Evolutionary conservation across 1,284 basidiomycete species (phyloP).

Genomic region (Paramarasmius palmivorus): DNA sequence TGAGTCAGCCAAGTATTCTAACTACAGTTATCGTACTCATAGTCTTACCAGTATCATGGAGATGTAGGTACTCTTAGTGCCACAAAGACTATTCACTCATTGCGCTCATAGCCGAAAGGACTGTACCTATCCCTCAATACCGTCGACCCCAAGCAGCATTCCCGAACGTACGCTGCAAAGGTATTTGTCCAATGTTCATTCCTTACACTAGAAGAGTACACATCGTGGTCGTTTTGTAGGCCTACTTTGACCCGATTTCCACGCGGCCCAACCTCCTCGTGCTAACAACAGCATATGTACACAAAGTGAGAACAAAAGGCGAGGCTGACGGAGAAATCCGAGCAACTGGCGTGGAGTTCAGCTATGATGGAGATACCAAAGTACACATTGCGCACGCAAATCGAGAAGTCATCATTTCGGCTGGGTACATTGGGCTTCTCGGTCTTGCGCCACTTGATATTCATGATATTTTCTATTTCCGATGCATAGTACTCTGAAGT

Average conservation of each 20-base stretch:
- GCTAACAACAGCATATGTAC: constrained; percentile 13
- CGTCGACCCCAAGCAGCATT: constrained; percentile 17
- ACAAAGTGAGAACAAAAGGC: constrained; percentile 5
- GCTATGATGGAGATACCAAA: not conserved
- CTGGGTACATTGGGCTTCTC: not conserved
- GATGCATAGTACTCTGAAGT: constrained; percentile 20
- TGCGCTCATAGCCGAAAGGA: constrained; percentile 17
- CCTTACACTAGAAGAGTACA: not conserved
- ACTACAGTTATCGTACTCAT: not conserved
- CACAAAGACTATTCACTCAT: not conserved
- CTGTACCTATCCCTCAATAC: constrained; percentile 11
- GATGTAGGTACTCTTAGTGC: constrained; percentile 1
- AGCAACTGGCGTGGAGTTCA: constrained; percentile 4
- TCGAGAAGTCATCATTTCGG: constrained; percentile 4
- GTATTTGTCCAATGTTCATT: constrained; percentile 5
- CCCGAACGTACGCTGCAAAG: constrained; percentile 18
- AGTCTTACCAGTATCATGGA: constrained; percentile 8
- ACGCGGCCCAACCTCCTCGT: constrained; percentile 16
- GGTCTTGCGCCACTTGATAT: not conserved
- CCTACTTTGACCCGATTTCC: constrained; percentile 12
- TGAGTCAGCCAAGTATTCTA: constrained; percentile 7
- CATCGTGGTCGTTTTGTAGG: not conserved
- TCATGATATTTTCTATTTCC: not conserved
- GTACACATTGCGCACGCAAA: not conserved
- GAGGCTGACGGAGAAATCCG: not conserved